A percentile compares a stretch with the other conserved stretches of the same genome.
Evolutionary conservation across 805 yeast species (phyloP).

Genomic region (Wickerhamomyces silvicola): DNA sequence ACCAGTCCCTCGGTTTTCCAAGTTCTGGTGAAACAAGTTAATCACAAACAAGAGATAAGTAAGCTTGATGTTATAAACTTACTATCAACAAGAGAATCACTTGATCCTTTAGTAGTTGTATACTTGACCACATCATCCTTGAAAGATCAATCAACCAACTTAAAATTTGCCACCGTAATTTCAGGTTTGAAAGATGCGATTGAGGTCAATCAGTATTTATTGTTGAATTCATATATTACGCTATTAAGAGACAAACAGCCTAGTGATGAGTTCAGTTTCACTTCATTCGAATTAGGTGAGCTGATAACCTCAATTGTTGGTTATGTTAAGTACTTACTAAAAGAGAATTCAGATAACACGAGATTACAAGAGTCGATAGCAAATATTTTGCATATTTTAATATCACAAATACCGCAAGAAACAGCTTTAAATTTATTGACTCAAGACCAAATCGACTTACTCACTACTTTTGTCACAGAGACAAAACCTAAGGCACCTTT

Average conservation of each 20-base stretch:
- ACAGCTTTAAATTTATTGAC: slow-evolving; percentile 1
- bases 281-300: slow-evolving; percentile 13
- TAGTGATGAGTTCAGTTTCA: slow-evolving; percentile 6
- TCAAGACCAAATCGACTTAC: slow-evolving; percentile 7
- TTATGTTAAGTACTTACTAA: slow-evolving; percentile 9
- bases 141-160: slow-evolving; percentile 4
- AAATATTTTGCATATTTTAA: slow-evolving; percentile 7
- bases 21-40: slow-evolving; percentile 17
- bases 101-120: slow-evolving; percentile 18
- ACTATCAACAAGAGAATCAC: slow-evolving; percentile 2
- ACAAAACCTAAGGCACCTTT: slow-evolving; percentile 4
- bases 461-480: slow-evolving; percentile 8
- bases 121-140: slow-evolving; percentile 9
- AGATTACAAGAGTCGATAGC: slow-evolving; percentile 8
- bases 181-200: slow-evolving; percentile 6
- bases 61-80: slow-evolving; percentile 8
- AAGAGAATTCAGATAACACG: neutral
- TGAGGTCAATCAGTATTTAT: slow-evolving; percentile 13
- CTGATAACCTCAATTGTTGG: slow-evolving; percentile 5
- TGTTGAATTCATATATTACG: slow-evolving; percentile 11
- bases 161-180: slow-evolving; percentile 11
- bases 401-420: slow-evolving; percentile 11
- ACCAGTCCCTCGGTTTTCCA: slow-evolving; percentile 12
- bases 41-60: slow-evolving; percentile 15
- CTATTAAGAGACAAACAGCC: slow-evolving; percentile 9